Evolutionary conservation across 2,329 filamentous ascomycete species (phyloP), one percentile per base, ranked within the genome.

Genomic region (Pseudomassariella vexata): DNA sequence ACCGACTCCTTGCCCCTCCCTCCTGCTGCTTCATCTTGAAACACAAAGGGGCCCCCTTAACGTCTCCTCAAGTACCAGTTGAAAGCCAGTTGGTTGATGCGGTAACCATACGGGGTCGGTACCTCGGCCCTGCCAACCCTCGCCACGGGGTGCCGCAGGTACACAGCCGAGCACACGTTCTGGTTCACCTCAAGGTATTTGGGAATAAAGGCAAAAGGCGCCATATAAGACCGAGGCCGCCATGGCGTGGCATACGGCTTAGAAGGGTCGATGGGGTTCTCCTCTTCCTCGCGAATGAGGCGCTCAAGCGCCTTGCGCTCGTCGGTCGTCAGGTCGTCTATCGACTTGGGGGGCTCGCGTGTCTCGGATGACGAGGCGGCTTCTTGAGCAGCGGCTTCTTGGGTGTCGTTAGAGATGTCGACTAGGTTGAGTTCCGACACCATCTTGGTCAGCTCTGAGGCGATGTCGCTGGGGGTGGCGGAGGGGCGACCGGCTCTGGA

Each of bases 171-270:
- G 62, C 92, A 98, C 49, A 96, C 84, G 53, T 89, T 94, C 60
- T 94, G 92, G 68, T 96, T 95, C 48, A 98, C 92, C 65, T 98
- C 94, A 39, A 98, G 76, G 59, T 96, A 98, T 33, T 85, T 71
- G 9, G 92, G 92, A 46, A 98, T 88, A 60, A 95, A 95, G 16
- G 89, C 88, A 60, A 98, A 98, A 1, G 89, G 80, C 31, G 76
- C 72, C 85, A 98, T 94, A 61, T 76, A 96, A 32, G 82, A 73
- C 35, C 88, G 74, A 9, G 92, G 92, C 43, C 73, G 65, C 92
- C 92, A 98, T 9, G 92, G 92, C 2, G 89, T 95, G 5, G 74
- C 74, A 56, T 98, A 98, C 4, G 92, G 86, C 62, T 94, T 94
- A 36, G 57, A 62, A 28, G 61, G 60, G 59, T 95, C 86, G 38